Percentiles rank a stretch among this genome's conserved stretches.
Evolutionary conservation across 2,329 filamentous ascomycete species (phyloP).

Genomic region (Pseudocercospora fijiensis): DNA sequence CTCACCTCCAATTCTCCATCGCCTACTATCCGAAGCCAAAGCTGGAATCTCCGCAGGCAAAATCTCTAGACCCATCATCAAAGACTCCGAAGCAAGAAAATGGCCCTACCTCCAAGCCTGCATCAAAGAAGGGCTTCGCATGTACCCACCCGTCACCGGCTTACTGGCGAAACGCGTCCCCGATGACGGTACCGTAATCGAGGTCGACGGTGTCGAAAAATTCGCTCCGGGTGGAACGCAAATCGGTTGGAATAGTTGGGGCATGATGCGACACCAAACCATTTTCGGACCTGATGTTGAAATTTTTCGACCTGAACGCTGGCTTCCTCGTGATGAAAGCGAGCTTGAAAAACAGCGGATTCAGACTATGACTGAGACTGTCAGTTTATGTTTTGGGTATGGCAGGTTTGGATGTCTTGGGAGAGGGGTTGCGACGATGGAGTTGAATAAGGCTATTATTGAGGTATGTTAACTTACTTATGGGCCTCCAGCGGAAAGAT

Average conservation of each 20-base stretch:
- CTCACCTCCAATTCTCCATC: conserved; percentile 49
- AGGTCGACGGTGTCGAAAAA: conserved; percentile 39
- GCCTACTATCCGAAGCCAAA: conserved; percentile 50
- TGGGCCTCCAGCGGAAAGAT: no score
- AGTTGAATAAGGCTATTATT: conserved; percentile 42
- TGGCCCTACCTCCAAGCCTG: conserved; percentile 50
- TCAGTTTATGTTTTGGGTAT: conserved; percentile 39
- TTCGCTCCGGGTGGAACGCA: conserved; percentile 41
- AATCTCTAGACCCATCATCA: conserved; percentile 49
- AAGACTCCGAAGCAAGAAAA: conserved; percentile 46
- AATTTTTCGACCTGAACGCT: conserved; percentile 42
- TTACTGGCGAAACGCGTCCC: conserved; percentile 41
- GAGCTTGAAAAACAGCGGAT: conserved; percentile 34
- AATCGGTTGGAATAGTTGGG: conserved; percentile 44
- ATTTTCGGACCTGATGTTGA: conserved; percentile 42
- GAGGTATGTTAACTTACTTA: conserved; percentile 41
- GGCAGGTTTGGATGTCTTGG: conserved; percentile 42
- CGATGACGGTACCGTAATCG: conserved; percentile 36
- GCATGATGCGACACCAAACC: conserved; percentile 39
- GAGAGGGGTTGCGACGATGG: conserved; percentile 41
- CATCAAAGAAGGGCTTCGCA: conserved; percentile 49
- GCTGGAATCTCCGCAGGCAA: conserved; percentile 41
- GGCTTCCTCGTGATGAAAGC: conserved; percentile 35
- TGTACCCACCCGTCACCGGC: conserved; percentile 47
- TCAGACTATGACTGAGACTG: conserved; percentile 39